A percentile compares a stretch with the other conserved stretches of the same genome.
These are phyloP conservation scores for Debaryomyces sp. DNA, from an alignment of 1,139 yeast genomes.

Conservation along the genomic window DNA sequence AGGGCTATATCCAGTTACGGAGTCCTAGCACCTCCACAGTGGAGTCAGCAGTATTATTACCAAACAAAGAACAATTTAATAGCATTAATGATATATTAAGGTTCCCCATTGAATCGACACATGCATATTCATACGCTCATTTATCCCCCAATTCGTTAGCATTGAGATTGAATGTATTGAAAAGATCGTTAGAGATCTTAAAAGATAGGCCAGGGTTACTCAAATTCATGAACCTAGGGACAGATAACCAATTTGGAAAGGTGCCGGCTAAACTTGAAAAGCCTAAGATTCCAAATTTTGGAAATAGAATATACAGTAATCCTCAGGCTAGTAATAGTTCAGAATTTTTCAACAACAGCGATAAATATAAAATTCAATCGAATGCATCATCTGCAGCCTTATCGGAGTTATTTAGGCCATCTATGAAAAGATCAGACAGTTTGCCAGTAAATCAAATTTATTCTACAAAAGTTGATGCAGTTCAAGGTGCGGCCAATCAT, in stretches of 20 bases:
- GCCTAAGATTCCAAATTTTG: not conserved
- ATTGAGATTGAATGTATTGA: constrained; percentile 71
- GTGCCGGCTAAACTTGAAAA: not conserved
- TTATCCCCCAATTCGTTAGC: constrained; percentile 80
- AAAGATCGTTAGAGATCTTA: constrained; percentile 72
- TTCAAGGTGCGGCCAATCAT: not conserved
- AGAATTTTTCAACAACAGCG: constrained; percentile 21
- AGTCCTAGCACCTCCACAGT: constrained; percentile 1
- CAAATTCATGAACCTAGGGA: constrained; percentile 22
- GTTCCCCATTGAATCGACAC: constrained; percentile 80
- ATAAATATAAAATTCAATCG: constrained; percentile 27
- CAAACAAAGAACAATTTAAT: constrained; percentile 3
- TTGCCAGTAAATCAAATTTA: constrained; percentile 33
- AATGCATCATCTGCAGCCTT: constrained; percentile 69
- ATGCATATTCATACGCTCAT: constrained; percentile 84
- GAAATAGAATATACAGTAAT: constrained; percentile 4
- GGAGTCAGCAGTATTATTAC: constrained; percentile 1
- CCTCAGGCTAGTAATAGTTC: constrained; percentile 24
- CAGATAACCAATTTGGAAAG: not conserved
- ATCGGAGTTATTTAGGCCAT: constrained; percentile 56
- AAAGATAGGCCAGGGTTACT: constrained; percentile 63
- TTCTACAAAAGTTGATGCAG: constrained; percentile 12
- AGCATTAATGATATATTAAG: constrained; percentile 29
- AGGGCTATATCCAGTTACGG: not conserved
- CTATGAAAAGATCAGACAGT: constrained; percentile 39